Conservation (phyloP, 2,329 filamentous ascomycete species). For the Neoascochyta sp. region DNA sequence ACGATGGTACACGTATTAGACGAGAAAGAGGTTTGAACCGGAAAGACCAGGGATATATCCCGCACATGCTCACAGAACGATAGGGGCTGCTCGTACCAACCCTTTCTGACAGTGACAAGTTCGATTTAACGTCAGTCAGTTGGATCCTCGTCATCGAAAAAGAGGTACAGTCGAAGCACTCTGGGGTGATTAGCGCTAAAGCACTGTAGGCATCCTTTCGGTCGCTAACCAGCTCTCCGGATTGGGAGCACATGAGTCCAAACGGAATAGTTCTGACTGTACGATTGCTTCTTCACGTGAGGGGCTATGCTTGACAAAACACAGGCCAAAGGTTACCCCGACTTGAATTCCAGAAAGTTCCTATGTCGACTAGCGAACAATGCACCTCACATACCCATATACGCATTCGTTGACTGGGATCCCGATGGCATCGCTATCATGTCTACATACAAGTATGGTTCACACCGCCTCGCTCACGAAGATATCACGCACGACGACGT, state of each 20-base stretch:
- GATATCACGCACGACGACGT: conserved; percentile 40
- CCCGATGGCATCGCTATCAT: conserved; percentile 73
- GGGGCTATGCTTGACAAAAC: conserved; percentile 6
- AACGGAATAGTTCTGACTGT: conserved; percentile 68
- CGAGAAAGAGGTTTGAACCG: conserved; percentile 38
- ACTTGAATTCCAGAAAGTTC: conserved; percentile 66
- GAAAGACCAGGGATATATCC: not conserved
- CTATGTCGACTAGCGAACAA: conserved; percentile 47
- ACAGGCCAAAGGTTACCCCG: conserved; percentile 79
- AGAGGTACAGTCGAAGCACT: conserved; percentile 51
- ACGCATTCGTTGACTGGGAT: conserved; percentile 69
- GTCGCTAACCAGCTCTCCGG: conserved; percentile 57
- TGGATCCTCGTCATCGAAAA: conserved; percentile 79
- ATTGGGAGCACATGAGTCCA: conserved; percentile 51
- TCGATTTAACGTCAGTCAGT: conserved; percentile 50
- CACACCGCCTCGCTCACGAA: conserved; percentile 60
- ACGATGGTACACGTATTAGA: conserved; percentile 40
- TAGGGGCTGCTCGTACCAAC: conserved; percentile 62
- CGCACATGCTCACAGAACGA: not conserved
- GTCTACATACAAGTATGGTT: conserved; percentile 69
- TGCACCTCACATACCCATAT: conserved; percentile 48
- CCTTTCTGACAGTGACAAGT: conserved; percentile 45
- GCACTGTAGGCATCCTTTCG: conserved; percentile 65
- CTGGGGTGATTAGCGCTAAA: conserved; percentile 12
- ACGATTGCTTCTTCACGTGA: conserved; percentile 13